phyloP scores from a whole-genome alignment of 208 protist genomes.

The Acanthamoeba royreba region DNA sequence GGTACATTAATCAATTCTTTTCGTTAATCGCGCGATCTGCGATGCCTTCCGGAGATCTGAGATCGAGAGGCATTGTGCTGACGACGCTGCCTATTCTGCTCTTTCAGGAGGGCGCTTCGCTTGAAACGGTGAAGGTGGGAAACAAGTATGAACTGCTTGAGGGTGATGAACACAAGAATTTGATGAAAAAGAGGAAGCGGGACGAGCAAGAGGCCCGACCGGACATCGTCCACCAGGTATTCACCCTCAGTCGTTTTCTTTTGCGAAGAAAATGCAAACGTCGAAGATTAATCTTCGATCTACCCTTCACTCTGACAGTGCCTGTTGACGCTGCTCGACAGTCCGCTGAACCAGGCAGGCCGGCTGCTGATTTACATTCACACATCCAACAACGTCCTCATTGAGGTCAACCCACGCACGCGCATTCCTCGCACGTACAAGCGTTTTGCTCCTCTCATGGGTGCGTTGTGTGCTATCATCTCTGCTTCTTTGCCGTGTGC shows the following conservation, averaged over 20 bases:
- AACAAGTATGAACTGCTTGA: constrained; percentile 95
- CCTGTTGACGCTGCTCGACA: constrained; percentile 96
- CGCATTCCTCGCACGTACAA: constrained; percentile 97
- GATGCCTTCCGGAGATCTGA: neutral
- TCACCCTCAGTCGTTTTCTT: neutral
- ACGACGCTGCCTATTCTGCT: neutral
- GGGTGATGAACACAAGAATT: constrained; percentile 91
- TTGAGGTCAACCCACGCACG: constrained; percentile 94
- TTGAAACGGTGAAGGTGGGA: constrained; percentile 81
- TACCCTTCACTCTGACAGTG: constrained; percentile 75
- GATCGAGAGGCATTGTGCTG: neutral
- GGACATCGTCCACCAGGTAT: constrained; percentile 97
- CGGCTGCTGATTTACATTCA: constrained; percentile 95
- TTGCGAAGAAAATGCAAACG: neutral
- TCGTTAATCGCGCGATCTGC: neutral
- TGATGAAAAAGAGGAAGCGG: constrained; percentile 91
- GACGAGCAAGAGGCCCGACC: constrained; percentile 94
- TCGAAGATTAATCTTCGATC: neutral
- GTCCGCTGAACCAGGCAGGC: constrained; percentile 97
- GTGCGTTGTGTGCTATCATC: constrained; percentile 47
- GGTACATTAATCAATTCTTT: neutral
- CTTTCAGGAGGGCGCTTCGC: neutral
- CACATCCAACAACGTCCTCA: constrained; percentile 92
- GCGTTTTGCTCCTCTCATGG: constrained; percentile 98
- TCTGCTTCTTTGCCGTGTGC: neutral